These are phyloP conservation scores for Euclidium syriacum DNA, from an alignment of 345 rosid genomes.

Conservation along the genomic window DNA sequence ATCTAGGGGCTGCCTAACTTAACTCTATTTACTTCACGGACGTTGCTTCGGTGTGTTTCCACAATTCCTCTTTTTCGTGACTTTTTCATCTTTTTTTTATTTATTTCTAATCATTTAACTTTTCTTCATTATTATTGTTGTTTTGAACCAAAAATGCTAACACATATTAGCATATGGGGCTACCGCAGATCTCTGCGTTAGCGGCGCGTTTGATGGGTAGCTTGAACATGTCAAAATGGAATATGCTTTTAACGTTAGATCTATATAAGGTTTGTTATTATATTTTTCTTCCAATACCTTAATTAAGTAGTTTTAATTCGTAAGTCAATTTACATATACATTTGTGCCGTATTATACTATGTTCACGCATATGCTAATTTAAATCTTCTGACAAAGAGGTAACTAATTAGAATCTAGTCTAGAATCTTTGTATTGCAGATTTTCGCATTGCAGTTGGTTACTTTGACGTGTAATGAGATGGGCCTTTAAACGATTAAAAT, in stretches of 20 bases:
- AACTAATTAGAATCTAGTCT: not conserved
- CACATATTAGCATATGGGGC: too few relatives aligned
- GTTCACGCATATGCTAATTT: not conserved
- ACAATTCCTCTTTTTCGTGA: slow-evolving; percentile 2
- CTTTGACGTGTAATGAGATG: not conserved
- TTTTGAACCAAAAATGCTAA: not conserved
- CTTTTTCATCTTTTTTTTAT: not conserved
- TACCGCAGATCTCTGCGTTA: not conserved
- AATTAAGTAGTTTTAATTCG: not conserved
- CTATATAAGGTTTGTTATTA: too few relatives aligned
- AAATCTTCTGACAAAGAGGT: not conserved
- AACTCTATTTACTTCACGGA: not conserved
- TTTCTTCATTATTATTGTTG: not conserved
- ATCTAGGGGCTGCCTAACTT: slow-evolving; percentile 9
- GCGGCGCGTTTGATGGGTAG: slow-evolving; percentile 17
- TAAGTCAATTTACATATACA: not conserved
- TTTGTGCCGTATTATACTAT: not conserved
- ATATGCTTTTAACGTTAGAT: slow-evolving; percentile 10
- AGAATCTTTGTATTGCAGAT: not conserved
- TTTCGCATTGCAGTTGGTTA: not conserved
- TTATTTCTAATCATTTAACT: not conserved
- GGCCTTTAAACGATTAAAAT: not conserved
- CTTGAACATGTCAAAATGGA: slow-evolving; percentile 15
- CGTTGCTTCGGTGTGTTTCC: slow-evolving; percentile 5
- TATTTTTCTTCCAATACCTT: too few relatives aligned